Conservation (phyloP, 1,284 basidiomycete species). For the Trametes sp. region DNA sequence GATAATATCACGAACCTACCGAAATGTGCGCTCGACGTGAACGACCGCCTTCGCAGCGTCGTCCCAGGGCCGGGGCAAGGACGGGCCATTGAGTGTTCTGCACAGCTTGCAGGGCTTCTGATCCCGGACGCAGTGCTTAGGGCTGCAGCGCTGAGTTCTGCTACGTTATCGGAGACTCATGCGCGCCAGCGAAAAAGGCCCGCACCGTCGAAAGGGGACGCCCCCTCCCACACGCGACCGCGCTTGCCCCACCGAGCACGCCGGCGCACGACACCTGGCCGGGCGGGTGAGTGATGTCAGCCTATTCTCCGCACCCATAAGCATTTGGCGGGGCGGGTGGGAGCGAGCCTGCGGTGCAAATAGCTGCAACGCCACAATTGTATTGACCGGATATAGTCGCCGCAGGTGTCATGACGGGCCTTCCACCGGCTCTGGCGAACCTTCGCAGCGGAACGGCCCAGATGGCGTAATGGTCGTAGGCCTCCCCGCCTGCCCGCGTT, state of each 20-base stretch:
- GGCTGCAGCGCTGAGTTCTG: constrained; percentile 11
- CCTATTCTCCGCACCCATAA: constrained; percentile 13
- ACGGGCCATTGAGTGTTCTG: constrained; percentile 23
- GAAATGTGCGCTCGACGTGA: constrained; percentile 11
- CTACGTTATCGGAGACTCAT: constrained; percentile 22
- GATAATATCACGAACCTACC: constrained; percentile 21
- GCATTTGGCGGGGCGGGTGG: constrained; percentile 6
- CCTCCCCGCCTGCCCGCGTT: background rate
- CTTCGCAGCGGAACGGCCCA: constrained; percentile 19
- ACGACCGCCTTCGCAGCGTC: background rate
- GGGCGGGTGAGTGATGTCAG: constrained; percentile 22
- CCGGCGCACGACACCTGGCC: background rate
- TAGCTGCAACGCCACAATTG: constrained; percentile 18
- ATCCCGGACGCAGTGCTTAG: constrained; percentile 21
- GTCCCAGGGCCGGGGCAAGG: constrained; percentile 22
- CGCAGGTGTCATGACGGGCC: constrained; percentile 15
- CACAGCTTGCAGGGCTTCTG: constrained; percentile 33
- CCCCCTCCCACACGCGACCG: constrained; percentile 12
- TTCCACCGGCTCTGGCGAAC: constrained; percentile 16
- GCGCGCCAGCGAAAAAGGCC: constrained; percentile 9
- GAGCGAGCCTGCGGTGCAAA: constrained; percentile 16
- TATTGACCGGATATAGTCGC: constrained; percentile 26
- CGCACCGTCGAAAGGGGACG: constrained; percentile 6
- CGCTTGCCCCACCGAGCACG: constrained; percentile 9
- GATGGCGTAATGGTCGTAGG: constrained; percentile 14